Evolutionary conservation across 2,329 filamentous ascomycete species (phyloP).

Genomic region (Penicillium sp.): DNA sequence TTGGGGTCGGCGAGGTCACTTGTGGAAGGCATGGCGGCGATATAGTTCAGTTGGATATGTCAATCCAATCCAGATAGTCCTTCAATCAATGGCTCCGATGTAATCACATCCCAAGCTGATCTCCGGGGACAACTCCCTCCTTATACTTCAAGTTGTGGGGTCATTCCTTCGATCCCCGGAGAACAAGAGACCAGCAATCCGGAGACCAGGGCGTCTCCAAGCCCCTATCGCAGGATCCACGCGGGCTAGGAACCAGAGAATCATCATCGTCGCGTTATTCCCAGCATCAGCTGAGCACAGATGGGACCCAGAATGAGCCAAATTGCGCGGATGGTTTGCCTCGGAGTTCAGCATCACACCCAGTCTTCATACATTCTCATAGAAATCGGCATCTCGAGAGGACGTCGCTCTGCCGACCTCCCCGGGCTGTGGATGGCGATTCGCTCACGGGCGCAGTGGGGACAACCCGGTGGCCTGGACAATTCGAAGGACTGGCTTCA

Average conservation of each 20-base stretch:
- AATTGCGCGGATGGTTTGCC: background rate
- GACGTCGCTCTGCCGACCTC: slow-evolving; percentile 28
- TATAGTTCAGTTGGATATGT: background rate
- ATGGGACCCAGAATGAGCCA: background rate
- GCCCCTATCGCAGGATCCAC: background rate
- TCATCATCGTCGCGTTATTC: slow-evolving; percentile 7
- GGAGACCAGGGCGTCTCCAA: background rate
- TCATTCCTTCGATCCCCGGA: background rate
- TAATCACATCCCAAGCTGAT: background rate
- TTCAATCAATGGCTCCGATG: background rate
- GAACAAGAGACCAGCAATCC: background rate
- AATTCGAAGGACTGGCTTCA: background rate
- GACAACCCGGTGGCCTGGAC: background rate
- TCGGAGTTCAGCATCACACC: background rate
- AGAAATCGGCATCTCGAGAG: slow-evolving; percentile 29
- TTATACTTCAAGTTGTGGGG: slow-evolving; percentile 12
- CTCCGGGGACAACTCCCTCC: background rate
- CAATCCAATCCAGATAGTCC: background rate
- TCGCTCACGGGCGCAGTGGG: background rate
- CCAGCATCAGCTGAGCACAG: slow-evolving; percentile 3
- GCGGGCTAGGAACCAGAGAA: background rate
- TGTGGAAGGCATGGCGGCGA: slow-evolving; percentile 30
- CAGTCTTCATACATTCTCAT: background rate
- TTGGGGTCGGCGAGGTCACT: slow-evolving; percentile 29
- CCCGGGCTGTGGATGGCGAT: slow-evolving; percentile 9